These are phyloP conservation scores for Aspergillus japonicus DNA, from an alignment of 2,329 filamentous ascomycete species.

Conservation along the genomic window DNA sequence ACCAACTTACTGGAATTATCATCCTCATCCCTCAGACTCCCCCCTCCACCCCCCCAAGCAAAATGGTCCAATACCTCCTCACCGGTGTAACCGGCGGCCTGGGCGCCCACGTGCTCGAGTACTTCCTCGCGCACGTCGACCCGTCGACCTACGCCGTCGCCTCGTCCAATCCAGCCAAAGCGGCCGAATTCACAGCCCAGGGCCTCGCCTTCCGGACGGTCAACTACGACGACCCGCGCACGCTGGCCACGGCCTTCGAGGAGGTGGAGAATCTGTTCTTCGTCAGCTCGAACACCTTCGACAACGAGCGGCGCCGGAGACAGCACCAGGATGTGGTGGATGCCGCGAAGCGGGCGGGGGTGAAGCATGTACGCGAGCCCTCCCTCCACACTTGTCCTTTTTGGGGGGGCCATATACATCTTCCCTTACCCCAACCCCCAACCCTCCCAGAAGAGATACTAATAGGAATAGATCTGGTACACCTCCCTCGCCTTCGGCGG, in stretches of 20 bases:
- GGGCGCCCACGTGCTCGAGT: constrained; percentile 33
- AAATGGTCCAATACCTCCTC: constrained; percentile 32
- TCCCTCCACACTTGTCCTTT: too few species aligned
- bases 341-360: constrained; percentile 53
- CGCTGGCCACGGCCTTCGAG: constrained; percentile 50
- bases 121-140: constrained; percentile 38
- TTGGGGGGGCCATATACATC: not conserved
- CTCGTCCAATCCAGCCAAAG: constrained; percentile 46
- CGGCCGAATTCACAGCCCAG: constrained; percentile 39
- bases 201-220: constrained; percentile 53
- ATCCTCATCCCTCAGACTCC: too few species aligned
- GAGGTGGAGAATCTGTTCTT: constrained; percentile 57
- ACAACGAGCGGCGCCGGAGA: constrained; percentile 47
- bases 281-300: constrained; percentile 55
- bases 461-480: constrained; percentile 49
- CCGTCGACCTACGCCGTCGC: constrained; percentile 51
- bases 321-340: constrained; percentile 54
- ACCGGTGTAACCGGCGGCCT: constrained; percentile 41
- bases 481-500: constrained; percentile 60
- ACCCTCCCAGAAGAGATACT: not conserved
- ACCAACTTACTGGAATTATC: too few species aligned
- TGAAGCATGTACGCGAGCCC: constrained; percentile 46
- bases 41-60: too few species aligned
- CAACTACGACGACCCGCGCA: constrained; percentile 50
- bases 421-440: not conserved